Evolutionary conservation across 805 yeast species (phyloP).

Genomic region (Nakazawaea peltata): DNA sequence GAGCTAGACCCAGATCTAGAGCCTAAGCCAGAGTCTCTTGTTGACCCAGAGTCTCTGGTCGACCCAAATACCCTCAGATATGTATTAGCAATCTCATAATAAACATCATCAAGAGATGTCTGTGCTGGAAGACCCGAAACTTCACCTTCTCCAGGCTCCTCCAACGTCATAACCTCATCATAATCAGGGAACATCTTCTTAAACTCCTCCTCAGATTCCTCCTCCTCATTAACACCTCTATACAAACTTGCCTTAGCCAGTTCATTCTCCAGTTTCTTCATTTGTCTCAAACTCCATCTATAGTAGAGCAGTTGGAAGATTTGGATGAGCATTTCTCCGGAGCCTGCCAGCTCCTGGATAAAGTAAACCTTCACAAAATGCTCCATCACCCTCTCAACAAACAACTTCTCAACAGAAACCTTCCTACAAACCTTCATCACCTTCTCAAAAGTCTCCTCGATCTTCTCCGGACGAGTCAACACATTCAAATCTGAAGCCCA

Average conservation of each 20-base stretch:
- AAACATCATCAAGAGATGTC: no score
- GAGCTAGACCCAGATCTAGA: no score
- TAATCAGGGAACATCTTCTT: slow-evolving; percentile 78
- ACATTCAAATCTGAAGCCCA: slow-evolving; percentile 41
- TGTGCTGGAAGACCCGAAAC: no score
- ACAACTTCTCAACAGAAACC: slow-evolving; percentile 32
- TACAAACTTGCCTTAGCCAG: slow-evolving; percentile 56
- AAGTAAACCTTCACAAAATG: slow-evolving; percentile 38
- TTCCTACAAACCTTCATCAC: slow-evolving; percentile 30
- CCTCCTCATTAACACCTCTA: slow-evolving; percentile 53
- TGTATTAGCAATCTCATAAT: slow-evolving; percentile 40
- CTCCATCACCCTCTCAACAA: slow-evolving; percentile 43
- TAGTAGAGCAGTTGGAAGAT: slow-evolving; percentile 58
- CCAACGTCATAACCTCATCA: slow-evolving; percentile 49
- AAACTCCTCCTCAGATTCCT: slow-evolving; percentile 76
- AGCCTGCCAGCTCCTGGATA: slow-evolving; percentile 19
- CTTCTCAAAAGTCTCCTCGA: slow-evolving; percentile 25
- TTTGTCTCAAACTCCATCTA: slow-evolving; percentile 72
- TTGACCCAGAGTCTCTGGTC: slow-evolving; percentile 3
- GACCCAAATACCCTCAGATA: slow-evolving; percentile 37
- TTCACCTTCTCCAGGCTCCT: slow-evolving; percentile 14
- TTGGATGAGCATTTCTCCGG: slow-evolving; percentile 28
- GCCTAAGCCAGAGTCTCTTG: no score
- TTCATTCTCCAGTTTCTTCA: slow-evolving; percentile 57
- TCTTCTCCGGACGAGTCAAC: slow-evolving; percentile 22